phyloP scores from a whole-genome alignment of 2,329 filamentous ascomycete species.

The Penicillium glabrum region DNA sequence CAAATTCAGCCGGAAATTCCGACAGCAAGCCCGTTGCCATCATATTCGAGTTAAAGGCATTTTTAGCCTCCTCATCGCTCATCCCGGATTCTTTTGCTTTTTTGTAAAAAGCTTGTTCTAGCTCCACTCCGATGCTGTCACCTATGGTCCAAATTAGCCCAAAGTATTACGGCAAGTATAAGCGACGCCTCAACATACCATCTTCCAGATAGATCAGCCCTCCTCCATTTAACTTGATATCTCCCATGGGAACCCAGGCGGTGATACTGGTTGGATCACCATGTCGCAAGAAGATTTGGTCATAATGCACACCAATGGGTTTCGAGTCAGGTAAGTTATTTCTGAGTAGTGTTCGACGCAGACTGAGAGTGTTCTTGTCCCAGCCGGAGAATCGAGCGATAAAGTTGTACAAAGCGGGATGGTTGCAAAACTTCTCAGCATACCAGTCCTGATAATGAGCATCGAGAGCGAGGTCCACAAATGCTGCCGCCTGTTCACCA shows the following conservation, averaged over 20 bases:
- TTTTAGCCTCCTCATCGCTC: slow-evolving; percentile 52
- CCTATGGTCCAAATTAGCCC: slow-evolving; percentile 23
- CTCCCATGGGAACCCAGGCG: slow-evolving; percentile 59
- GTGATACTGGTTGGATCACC: slow-evolving; percentile 57
- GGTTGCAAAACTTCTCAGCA: slow-evolving; percentile 54
- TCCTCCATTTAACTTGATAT: slow-evolving; percentile 55
- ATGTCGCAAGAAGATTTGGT: slow-evolving; percentile 58
- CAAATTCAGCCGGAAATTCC: slow-evolving; percentile 50
- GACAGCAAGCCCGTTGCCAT: slow-evolving; percentile 56
- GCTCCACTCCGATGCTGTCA: slow-evolving; percentile 28
- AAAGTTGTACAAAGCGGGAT: slow-evolving; percentile 52
- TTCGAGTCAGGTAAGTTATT: slow-evolving; percentile 59
- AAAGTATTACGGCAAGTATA: neutral
- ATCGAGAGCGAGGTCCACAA: slow-evolving; percentile 53
- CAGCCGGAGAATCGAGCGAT: slow-evolving; percentile 55
- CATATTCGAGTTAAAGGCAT: slow-evolving; percentile 61
- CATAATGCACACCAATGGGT: slow-evolving; percentile 62
- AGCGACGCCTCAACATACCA: slow-evolving; percentile 16
- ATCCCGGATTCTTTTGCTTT: slow-evolving; percentile 52
- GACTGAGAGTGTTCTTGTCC: slow-evolving; percentile 49
- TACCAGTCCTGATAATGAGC: slow-evolving; percentile 58
- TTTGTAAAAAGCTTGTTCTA: slow-evolving; percentile 42
- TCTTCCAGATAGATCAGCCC: slow-evolving; percentile 61
- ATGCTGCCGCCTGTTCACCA: slow-evolving; percentile 43
- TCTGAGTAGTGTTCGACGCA: slow-evolving; percentile 53